A percentile compares a stretch with the other conserved stretches of the same genome.
These are phyloP conservation scores for Talaromyces adpressus DNA, from an alignment of 495 filamentous ascomycete genomes.

Conservation along the genomic window DNA sequence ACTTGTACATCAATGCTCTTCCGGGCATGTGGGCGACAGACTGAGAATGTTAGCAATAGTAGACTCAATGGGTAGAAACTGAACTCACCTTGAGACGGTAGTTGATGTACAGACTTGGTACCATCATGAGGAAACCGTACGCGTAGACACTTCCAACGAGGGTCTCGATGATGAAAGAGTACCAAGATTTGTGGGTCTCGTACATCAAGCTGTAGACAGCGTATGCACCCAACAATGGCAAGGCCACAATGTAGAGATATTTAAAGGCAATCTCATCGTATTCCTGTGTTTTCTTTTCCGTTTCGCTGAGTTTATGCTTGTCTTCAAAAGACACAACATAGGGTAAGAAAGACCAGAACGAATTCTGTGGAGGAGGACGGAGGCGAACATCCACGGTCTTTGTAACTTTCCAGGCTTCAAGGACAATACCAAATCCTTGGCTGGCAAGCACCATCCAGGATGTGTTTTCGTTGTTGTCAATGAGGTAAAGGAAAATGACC, in stretches of 20 bases:
- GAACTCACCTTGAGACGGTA: constrained; percentile 73
- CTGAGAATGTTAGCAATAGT: constrained; percentile 23
- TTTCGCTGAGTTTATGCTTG: constrained; percentile 91
- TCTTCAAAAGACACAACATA: constrained; percentile 88
- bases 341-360: constrained; percentile 65
- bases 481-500: constrained; percentile 94
- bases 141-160: constrained; percentile 95
- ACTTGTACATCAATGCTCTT: constrained; percentile 96
- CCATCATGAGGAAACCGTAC: constrained; percentile 99
- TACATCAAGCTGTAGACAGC: constrained; percentile 86
- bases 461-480: constrained; percentile 95
- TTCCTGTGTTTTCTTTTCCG: constrained; percentile 95
- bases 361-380: constrained; percentile 55
- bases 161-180: constrained; percentile 84
- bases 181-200: constrained; percentile 97
- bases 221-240: constrained; percentile 83
- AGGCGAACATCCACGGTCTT: constrained; percentile 89
- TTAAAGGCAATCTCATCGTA: constrained; percentile 97
- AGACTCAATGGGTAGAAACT: neutral
- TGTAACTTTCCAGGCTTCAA: constrained; percentile 99
- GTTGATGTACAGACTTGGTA: constrained; percentile 95
- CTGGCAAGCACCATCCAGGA: constrained; percentile 98
- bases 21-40: constrained; percentile 95
- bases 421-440: constrained; percentile 86
- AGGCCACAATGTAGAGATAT: constrained; percentile 86